Base-by-base conservation (phyloP, 225 moss, liverwort and hornwort genomes). In the Climacium dendroides region DNA sequence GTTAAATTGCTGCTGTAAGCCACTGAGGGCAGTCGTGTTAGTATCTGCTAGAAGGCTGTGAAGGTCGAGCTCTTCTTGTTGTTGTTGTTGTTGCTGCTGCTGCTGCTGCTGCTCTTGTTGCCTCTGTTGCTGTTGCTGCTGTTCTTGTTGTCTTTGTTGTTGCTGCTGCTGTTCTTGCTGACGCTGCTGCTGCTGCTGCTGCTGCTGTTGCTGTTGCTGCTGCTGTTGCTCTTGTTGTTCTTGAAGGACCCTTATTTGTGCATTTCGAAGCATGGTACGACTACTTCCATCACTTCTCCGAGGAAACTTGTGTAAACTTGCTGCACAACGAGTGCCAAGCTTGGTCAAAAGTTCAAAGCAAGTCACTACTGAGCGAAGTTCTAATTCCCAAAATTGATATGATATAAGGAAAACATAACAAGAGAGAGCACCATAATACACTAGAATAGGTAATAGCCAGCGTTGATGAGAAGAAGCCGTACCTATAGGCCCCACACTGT, bases 1-100 rank as follows among this genome's bases (percentile, higher is more conserved):
- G 26, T 94, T 95, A 55, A 98, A 91, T 90, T 98, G 98, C 90
- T 96, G 98, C 88, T 98, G 98, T 84, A 98, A 87, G 52, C 93
- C 92, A 85, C 95, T 92, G 41, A 98, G 89, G 32, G 93, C 90
- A 59, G 89, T 91, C 32, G 94, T 91, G 81, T 91, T 91, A 58
- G 95, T 91, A 74, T 96, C 98, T 48, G 94, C 89, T 55, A 96
- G 90, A 85, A 96, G 94, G 87, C 88, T 92, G 78, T 96, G 95
- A 55, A 98, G 91, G 79, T 95, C 94, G 34, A 96, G 74, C 39
- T 98, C 96, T 34, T 96, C 95, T 84, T 96, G 93, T 48, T 95
- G 94, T 35, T 95, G 94, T 22, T 96, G 97, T 6, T 96, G 93
- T 9, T 93, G 90, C n/a, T n/a, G n/a, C n/a, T n/a, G n/a, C 15